Conservation (phyloP, 306 rosid species). For the Vachellia pachyceras region DNA sequence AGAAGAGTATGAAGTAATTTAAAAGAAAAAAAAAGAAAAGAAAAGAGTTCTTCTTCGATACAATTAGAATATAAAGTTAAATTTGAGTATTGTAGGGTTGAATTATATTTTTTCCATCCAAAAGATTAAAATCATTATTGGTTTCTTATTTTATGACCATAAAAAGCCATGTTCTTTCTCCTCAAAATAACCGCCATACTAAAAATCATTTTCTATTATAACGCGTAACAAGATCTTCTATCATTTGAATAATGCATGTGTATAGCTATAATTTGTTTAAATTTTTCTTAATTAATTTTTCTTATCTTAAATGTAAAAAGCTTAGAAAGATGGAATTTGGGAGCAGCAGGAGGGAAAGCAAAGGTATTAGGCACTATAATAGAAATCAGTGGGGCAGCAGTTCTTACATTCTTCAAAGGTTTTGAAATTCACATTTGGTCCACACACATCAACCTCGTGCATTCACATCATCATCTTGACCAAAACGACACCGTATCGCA, state of each 20-base stretch:
- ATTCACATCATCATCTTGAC: slow-evolving; percentile 18
- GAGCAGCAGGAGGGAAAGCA: slow-evolving; percentile 46
- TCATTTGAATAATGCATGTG: background rate
- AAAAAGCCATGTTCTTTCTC: too few species aligned
- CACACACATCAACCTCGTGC: slow-evolving; percentile 39
- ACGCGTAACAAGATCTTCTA: background rate
- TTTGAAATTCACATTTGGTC: slow-evolving; percentile 43
- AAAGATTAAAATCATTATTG: too few species aligned
- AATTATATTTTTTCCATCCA: too few species aligned
- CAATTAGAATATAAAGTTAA: background rate
- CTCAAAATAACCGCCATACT: too few species aligned
- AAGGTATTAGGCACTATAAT: slow-evolving; percentile 51
- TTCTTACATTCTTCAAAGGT: slow-evolving; percentile 57
- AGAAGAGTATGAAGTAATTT: too few species aligned
- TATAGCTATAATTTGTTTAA: background rate
- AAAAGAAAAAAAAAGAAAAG: too few species aligned
- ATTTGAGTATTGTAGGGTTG: background rate
- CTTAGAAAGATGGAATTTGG: slow-evolving; percentile 44
- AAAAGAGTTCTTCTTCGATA: too few species aligned
- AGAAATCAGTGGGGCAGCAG: slow-evolving; percentile 58
- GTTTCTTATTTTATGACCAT: too few species aligned
- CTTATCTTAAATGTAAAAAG: slow-evolving; percentile 9
- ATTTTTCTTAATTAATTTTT: background rate
- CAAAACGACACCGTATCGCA: slow-evolving; percentile 20
- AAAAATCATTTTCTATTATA: background rate